phyloP scores from a whole-genome alignment of 352 stramenopile genomes.

The Phytophthora quininea region DNA sequence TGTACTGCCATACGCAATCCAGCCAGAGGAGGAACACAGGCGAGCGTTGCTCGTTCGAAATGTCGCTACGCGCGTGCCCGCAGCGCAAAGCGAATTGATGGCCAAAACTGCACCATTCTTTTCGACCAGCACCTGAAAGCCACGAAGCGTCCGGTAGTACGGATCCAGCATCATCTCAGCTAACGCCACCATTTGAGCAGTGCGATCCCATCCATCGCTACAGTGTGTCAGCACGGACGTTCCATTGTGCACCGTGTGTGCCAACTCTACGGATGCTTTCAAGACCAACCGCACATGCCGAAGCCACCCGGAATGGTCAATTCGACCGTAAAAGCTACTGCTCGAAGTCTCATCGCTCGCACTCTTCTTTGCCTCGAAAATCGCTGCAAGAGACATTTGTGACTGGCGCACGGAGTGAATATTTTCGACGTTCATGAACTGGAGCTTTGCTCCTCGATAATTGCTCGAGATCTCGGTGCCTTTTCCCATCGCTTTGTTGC shows the following conservation, averaged over 20 bases:
- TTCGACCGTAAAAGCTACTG: conserved; percentile 86
- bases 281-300: conserved; percentile 94
- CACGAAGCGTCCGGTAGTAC: conserved; percentile 97
- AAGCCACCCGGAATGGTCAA: conserved; percentile 97
- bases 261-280: conserved; percentile 92
- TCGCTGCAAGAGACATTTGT: conserved; percentile 85
- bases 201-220: conserved; percentile 99
- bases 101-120: conserved; percentile 99
- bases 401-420: conserved; percentile 97
- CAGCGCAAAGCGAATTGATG: conserved; percentile 96
- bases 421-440: conserved; percentile 99
- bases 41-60: conserved; percentile 93
- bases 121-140: conserved; percentile 98
- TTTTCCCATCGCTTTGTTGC: conserved; percentile 93
- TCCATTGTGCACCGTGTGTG: conserved; percentile 93
- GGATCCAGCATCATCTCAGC: conserved; percentile 98
- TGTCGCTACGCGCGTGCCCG: conserved; percentile 92
- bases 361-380: conserved; percentile 80
- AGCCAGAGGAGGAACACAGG: conserved; percentile 99
- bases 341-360: conserved; percentile 81
- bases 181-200: conserved; percentile 95
- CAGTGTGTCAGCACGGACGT: conserved; percentile 98
- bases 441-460: conserved; percentile 93
- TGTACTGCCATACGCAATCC: conserved; percentile 98
- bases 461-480: conserved; percentile 96